Evolutionary conservation across 768 basidiomycete species (phyloP), one percentile per base, ranked within the genome.

Genomic region (Tulasnella calospora): DNA sequence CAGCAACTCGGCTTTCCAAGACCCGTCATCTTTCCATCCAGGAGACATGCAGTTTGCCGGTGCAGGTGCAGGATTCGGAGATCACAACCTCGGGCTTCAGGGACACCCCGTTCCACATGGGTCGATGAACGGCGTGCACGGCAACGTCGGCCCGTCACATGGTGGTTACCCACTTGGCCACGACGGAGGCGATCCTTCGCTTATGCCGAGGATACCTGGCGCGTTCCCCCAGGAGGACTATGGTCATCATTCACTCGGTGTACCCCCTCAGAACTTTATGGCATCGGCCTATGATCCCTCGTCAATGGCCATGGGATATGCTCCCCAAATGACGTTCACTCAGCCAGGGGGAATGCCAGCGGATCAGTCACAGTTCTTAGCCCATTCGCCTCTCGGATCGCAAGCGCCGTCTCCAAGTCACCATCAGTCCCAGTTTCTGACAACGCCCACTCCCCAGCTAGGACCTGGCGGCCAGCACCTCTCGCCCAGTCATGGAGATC

Each of bases 331-430:
- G 71, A 46, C 30, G 19, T 72, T 72, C 38, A 40, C 71, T 36
- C 71, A 72, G 36, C 30, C 36, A n/a, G 71, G 71, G 6, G 33
- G 33, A 8, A 35, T 41, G 40, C 70, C 70, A 21, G 70, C 21
- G 12, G 38, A 72, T 72, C 38, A 35, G 21, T 46, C 38, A n/a
- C 71, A 72, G 21, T 46, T 72, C 36, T 27, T 40, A 15, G 36
- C 38, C n/a, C 44, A 72, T 36, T 72, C 71, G 71, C 71, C 71
- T n/a, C 71, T 36, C 21, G 71, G 36, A 72, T 72, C 71, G 17
- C 71, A 72, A 72, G 38, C 36, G 17, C 71, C 71, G 10, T 72
- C 71, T 38, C 71, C 71, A 13, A 23, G 71, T 27, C 71, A 72
- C 21, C 38, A 36, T 15, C 71, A 72, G 61, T 67, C 61, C 1